Evolutionary conservation across 495 filamentous ascomycete genomes (phyloP), one percentile per base, ranked within the genome.

Genomic region (Hypoxylon subgilvum): DNA sequence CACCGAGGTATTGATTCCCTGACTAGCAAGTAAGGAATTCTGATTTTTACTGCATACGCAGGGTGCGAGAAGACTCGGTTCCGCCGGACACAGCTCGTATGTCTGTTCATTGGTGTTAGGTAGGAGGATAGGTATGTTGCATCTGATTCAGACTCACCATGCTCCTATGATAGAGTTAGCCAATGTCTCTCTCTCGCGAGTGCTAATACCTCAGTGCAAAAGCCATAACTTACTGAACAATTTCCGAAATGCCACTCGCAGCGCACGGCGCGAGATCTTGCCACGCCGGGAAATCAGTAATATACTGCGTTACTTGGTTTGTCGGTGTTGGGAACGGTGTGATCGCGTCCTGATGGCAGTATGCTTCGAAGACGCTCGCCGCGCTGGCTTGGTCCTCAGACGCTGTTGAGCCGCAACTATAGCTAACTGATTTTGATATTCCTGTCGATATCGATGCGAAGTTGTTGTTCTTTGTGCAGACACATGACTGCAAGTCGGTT

Each of bases 1-100:
- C 28, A 75, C 77, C 1, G 69, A 70, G 0, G 69, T 69, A 57
- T 69, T 73, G 58, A 81, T 78, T 14, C 34, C 16, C 22, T 68
- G 61, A 55, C 69, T 78, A 38, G 72, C 68, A 9, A 56, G 40
- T 8, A 69, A 45, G 17, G 74, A 76, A 34, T 79, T 79, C 14
- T 77, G 71, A 49, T 78, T 74, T 58, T 81, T 81, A 16, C 46
- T 23, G 55, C 80, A 82, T 14, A 68, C 78, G 35, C 80, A 82
- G 17, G 70, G 72, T 8, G 77, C 77, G 5, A 79, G 66, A 18
- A 65, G 69, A 10, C 73, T 65, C 8, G 72, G 67, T 4, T 75
- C 75, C 1, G 68, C 23, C 5, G 73, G 75, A 47, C 77, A 79
- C 4, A 52, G 6, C 27, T 70, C 54, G 10, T 66, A 66, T 27